A percentile compares a stretch with the other conserved stretches of the same genome.
phyloP scores from a whole-genome alignment of 129 eudicot genomes.

The Calendula officinalis region DNA sequence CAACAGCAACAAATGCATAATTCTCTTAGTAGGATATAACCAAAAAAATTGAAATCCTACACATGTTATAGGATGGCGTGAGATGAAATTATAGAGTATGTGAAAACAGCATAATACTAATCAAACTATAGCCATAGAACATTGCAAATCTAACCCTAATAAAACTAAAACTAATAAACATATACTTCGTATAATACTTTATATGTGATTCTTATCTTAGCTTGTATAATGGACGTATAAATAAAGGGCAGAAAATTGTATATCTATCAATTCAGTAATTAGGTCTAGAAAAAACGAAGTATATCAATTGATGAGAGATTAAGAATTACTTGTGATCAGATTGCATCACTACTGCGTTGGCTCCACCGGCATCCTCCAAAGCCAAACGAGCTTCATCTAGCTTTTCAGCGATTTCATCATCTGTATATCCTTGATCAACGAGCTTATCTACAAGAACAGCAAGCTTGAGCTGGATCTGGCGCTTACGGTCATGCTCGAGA shows the following conservation, averaged over 20 bases:
- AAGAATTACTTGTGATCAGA: slow-evolving; percentile 24
- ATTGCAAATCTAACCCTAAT: too few relatives aligned
- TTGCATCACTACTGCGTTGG: slow-evolving; percentile 11
- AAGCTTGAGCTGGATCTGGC: slow-evolving; percentile 84
- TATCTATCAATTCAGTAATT: not conserved
- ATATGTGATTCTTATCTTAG: too few relatives aligned
- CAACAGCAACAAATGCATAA: not conserved
- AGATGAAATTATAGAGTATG: too few relatives aligned
- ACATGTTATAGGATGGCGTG: not conserved
- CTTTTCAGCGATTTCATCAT: slow-evolving; percentile 62
- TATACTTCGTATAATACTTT: too few relatives aligned
- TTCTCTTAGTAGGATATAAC: not conserved
- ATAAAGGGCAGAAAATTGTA: too few relatives aligned
- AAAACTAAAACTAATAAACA: too few relatives aligned
- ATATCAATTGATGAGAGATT: not conserved
- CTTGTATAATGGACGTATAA: too few relatives aligned
- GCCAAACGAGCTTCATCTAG: slow-evolving; percentile 64
- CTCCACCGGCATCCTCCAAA: slow-evolving; percentile 48
- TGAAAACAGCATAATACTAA: too few relatives aligned
- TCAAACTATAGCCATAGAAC: too few relatives aligned
- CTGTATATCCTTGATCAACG: slow-evolving; percentile 75
- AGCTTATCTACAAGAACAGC: slow-evolving; percentile 78
- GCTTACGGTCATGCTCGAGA: slow-evolving; percentile 88
- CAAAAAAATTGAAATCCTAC: not conserved
- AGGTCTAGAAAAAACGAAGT: not conserved